A percentile compares a stretch with the other conserved stretches of the same genome.
Conservation (phyloP, 1,139 yeast species). For the Debaryomyces nepalensis region DNA sequence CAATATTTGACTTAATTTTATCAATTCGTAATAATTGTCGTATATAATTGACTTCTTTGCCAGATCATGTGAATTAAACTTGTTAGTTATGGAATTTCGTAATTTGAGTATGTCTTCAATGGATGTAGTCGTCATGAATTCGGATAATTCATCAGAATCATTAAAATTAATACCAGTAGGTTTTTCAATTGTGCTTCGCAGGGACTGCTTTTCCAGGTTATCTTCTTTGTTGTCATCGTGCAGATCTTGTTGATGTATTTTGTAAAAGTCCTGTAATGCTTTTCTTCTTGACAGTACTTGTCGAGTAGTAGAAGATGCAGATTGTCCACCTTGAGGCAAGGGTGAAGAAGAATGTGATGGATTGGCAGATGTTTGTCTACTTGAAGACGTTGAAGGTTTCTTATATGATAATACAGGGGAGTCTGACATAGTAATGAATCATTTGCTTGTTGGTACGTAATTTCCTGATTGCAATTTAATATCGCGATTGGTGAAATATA, state of each 20-base stretch:
- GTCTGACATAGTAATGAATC: constrained; percentile 22
- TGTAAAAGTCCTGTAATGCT: constrained; percentile 51
- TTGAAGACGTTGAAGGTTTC: constrained; percentile 24
- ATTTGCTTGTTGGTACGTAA: neutral
- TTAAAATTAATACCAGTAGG: constrained; percentile 21
- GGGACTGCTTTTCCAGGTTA: neutral
- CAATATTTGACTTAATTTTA: constrained; percentile 46
- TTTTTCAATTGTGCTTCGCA: constrained; percentile 7
- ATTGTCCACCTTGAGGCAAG: constrained; percentile 16
- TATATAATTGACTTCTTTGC: constrained; percentile 51
- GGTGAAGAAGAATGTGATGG: constrained; percentile 18
- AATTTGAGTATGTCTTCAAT: constrained; percentile 42
- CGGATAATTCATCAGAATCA: constrained; percentile 30
- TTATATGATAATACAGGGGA: constrained; percentile 35
- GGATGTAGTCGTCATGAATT: constrained; percentile 38
- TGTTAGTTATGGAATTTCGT: constrained; percentile 38
- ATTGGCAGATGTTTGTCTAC: constrained; percentile 10
- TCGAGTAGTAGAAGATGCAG: constrained; percentile 19
- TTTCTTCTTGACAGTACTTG: constrained; percentile 47
- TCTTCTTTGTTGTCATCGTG: constrained; percentile 8
- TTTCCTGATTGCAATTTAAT: constrained; percentile 2
- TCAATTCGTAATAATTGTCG: constrained; percentile 51
- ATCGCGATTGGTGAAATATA: neutral
- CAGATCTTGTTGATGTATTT: constrained; percentile 26
- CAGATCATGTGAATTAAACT: constrained; percentile 45